phyloP scores from a whole-genome alignment of 2,329 filamentous ascomycete species.

The Pseudogymnoascus sp. region DNA sequence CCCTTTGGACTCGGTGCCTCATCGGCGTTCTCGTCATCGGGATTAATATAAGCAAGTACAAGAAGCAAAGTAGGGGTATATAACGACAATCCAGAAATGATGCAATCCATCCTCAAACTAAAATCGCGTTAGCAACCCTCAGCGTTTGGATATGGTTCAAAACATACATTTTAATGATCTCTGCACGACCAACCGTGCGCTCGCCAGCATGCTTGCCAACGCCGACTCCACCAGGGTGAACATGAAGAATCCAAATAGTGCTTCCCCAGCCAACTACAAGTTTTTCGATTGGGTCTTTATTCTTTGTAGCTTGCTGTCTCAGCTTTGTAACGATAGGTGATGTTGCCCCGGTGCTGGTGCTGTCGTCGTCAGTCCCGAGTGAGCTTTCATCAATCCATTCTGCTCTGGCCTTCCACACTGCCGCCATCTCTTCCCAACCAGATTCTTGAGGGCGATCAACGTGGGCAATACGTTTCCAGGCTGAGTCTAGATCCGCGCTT shows the following conservation, averaged over 20 bases:
- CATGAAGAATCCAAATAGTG: conserved; percentile 91
- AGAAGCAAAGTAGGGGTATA: conserved; percentile 89
- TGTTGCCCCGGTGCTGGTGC: conserved; percentile 27
- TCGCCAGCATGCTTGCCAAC: conserved; percentile 62
- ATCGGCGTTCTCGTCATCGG: conserved; percentile 50
- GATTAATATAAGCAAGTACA: conserved; percentile 81
- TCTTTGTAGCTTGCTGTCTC: conserved; percentile 42
- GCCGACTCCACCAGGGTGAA: conserved; percentile 67
- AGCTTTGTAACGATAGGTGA: conserved; percentile 43
- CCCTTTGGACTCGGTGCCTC: conserved; percentile 35
- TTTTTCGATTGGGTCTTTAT: conserved; percentile 57
- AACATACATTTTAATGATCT: conserved; percentile 86
- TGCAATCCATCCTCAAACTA: conserved; percentile 90
- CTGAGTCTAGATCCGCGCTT: conserved; percentile 65
- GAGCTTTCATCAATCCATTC: conserved; percentile 88
- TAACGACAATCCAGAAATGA: conserved; percentile 92
- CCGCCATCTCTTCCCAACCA: conserved; percentile 93
- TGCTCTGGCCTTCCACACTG: conserved; percentile 84
- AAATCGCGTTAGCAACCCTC: conserved; percentile 14
- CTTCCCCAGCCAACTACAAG: conserved; percentile 92
- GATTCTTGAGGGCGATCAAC: conserved; percentile 80
- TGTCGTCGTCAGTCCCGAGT: conserved; percentile 65
- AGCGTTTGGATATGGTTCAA: neutral
- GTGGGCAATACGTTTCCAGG: conserved; percentile 92
- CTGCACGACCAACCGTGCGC: conserved; percentile 68